Evolutionary conservation across 257 asterid species (phyloP).

Genomic region (Solanum paucissectum): DNA sequence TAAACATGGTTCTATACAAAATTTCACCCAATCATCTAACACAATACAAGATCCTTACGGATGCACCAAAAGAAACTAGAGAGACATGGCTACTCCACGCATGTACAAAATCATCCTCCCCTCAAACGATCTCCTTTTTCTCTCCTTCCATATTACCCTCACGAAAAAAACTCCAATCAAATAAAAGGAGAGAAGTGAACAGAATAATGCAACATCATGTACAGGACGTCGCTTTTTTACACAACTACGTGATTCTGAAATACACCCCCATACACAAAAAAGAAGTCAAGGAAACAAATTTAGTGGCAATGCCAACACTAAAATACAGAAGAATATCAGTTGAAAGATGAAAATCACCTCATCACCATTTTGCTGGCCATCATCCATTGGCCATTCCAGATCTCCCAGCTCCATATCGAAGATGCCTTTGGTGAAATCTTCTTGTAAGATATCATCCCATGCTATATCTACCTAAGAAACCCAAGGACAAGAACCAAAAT

Average conservation of each 20-base stretch:
- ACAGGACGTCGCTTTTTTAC: neutral
- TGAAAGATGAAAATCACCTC: constrained; percentile 29
- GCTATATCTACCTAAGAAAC: constrained; percentile 55
- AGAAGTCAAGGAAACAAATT: neutral
- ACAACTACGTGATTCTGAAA: neutral
- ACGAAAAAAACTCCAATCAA: neutral
- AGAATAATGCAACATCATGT: neutral
- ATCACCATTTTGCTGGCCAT: constrained; percentile 31
- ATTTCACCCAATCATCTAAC: neutral
- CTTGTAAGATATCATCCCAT: constrained; percentile 73
- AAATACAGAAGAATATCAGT: neutral
- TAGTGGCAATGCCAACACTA: neutral
- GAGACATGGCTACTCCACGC: neutral
- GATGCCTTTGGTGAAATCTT: constrained; percentile 45
- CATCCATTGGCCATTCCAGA: constrained; percentile 43
- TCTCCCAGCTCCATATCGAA: constrained; percentile 89
- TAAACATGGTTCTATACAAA: neutral
- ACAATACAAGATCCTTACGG: neutral
- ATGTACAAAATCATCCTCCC: neutral
- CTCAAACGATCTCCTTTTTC: neutral
- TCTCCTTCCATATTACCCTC: neutral
- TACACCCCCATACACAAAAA: neutral
- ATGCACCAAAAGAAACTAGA: neutral
- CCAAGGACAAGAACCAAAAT: neutral
- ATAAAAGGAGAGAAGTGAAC: neutral